Percentiles rank a stretch among this genome's conserved stretches.
Evolutionary conservation across 805 yeast species (phyloP).

Genomic region (Saccharomycopsis olivae): DNA sequence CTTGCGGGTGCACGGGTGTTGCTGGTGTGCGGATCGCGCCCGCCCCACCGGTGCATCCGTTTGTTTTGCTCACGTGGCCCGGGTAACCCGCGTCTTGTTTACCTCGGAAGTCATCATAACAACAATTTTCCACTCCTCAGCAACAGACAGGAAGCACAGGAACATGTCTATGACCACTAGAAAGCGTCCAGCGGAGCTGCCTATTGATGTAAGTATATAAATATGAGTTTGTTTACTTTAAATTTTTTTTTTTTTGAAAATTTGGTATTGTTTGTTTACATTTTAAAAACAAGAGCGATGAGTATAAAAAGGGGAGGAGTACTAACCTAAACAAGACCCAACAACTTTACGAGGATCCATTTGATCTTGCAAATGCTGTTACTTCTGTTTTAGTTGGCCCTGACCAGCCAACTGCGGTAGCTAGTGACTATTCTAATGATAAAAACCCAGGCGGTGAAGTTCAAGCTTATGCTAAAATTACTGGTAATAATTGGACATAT

Average conservation of each 20-base stretch:
- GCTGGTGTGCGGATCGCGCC: too few species aligned
- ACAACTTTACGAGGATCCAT: conserved; percentile 39
- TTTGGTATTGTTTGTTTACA: neutral
- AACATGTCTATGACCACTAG: too few species aligned
- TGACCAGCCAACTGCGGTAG: conserved; percentile 65
- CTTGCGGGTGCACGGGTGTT: too few species aligned
- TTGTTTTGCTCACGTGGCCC: too few species aligned
- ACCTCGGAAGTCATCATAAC: too few species aligned
- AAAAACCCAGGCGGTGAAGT: conserved; percentile 57
- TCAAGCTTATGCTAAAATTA: conserved; percentile 96
- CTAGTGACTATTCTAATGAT: conserved; percentile 63
- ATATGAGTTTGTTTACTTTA: too few species aligned
- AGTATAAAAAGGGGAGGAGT: neutral
- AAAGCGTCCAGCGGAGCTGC: too few species aligned
- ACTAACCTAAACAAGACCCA: conserved; percentile 1
- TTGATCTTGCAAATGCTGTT: conserved; percentile 62
- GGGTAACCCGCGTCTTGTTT: too few species aligned
- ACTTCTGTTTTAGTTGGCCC: conserved; percentile 64
- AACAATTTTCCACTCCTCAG: too few species aligned
- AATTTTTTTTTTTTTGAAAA: neutral
- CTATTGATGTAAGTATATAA: too few species aligned
- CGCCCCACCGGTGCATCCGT: too few species aligned
- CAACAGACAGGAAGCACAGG: too few species aligned
- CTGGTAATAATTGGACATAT: conserved; percentile 90
- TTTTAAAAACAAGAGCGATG: neutral